These are phyloP conservation scores for Magnolia kwangsiensis DNA, from an alignment of 164 flowering plant species.

Conservation along the genomic window DNA sequence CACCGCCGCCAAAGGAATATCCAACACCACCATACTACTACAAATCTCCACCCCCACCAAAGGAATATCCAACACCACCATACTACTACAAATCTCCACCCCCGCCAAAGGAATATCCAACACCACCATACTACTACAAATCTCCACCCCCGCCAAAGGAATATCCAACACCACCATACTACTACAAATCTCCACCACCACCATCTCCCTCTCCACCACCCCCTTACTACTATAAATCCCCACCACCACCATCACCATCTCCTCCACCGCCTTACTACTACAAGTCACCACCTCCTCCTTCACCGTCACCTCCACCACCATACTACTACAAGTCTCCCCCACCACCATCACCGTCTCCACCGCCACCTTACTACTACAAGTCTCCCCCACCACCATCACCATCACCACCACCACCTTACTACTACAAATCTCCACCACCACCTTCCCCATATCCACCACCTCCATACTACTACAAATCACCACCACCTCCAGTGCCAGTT, in stretches of 20 bases:
- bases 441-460: not conserved
- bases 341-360: constrained; percentile 11
- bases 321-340: constrained; percentile 37
- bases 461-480: constrained; percentile 12
- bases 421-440: constrained; percentile 11
- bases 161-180: constrained; percentile 40
- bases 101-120: not conserved
- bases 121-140: not conserved
- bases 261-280: constrained; percentile 31
- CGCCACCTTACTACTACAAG: constrained; percentile 10
- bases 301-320: constrained; percentile 30
- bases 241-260: constrained; percentile 18
- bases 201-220: constrained; percentile 40
- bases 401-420: constrained; percentile 4
- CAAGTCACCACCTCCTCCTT: constrained; percentile 35
- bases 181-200: constrained; percentile 28
- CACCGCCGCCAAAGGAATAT: not conserved
- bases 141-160: constrained; percentile 31
- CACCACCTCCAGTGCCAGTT: constrained; percentile 12
- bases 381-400: constrained; percentile 8
- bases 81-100: constrained; percentile 7
- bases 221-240: constrained; percentile 34
- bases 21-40: not conserved
- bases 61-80: not conserved
- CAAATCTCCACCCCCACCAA: constrained; percentile 8